Evolutionary conservation across 345 rosid genomes (phyloP).

Genomic region (Salix arbutifolia): DNA sequence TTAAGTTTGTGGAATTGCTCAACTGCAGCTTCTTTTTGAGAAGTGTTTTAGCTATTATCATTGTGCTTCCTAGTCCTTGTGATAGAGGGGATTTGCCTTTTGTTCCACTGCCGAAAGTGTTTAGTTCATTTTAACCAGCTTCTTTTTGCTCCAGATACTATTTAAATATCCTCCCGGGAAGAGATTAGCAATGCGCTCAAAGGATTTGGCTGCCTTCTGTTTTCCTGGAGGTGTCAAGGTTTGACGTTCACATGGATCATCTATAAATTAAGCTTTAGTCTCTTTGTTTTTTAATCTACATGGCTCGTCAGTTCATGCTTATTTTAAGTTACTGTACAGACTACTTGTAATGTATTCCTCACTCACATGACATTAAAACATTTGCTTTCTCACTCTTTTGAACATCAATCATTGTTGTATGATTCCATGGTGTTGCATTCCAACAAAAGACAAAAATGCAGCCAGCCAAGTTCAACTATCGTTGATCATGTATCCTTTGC

Average conservation of each 20-base stretch:
- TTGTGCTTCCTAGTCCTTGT: no score
- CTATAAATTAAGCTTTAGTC: not conserved
- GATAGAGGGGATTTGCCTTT: not conserved
- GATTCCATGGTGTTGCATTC: not conserved
- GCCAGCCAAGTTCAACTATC: not conserved
- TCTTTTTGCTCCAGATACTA: constrained; percentile 48
- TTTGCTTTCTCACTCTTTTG: not conserved
- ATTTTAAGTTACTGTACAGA: not conserved
- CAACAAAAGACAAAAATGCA: not conserved
- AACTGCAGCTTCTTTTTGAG: not conserved
- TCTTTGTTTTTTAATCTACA: not conserved
- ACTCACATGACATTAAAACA: not conserved
- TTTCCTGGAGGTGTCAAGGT: constrained; percentile 97
- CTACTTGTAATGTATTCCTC: not conserved
- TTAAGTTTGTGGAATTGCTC: not conserved
- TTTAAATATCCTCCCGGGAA: constrained; percentile 92
- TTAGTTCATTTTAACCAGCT: not conserved
- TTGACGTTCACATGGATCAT: not conserved
- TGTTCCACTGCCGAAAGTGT: not conserved
- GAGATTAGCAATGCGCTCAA: constrained; percentile 62
- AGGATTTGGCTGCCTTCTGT: constrained; percentile 89
- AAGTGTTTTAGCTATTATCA: not conserved
- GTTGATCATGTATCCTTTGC: not conserved
- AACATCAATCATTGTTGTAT: no score
- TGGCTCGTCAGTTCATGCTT: not conserved